A percentile compares a stretch with the other conserved stretches of the same genome.
These are phyloP conservation scores for Chaetomium fimeti DNA, from an alignment of 495 filamentous ascomycete species.

Conservation along the genomic window DNA sequence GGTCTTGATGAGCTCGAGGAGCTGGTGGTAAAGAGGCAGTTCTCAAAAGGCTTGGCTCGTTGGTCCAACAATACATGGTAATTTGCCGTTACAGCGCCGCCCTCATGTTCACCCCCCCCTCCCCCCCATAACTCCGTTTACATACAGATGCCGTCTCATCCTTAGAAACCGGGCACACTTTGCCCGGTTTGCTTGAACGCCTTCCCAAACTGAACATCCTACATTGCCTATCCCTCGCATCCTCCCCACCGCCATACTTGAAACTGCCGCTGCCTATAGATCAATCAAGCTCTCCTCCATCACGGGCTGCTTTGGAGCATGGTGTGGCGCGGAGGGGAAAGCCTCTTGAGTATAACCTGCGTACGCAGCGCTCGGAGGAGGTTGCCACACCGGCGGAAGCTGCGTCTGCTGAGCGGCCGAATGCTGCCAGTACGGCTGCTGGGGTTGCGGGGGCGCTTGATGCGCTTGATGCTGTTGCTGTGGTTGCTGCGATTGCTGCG, in stretches of 20 bases:
- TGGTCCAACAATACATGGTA: not conserved
- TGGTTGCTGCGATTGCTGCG: too few relatives aligned
- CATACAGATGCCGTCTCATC: not conserved
- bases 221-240: not conserved
- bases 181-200: not conserved
- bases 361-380: constrained; percentile 43
- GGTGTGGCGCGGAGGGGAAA: constrained; percentile 63
- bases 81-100: not conserved
- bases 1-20: not conserved
- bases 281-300: constrained; percentile 94
- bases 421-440: constrained; percentile 46
- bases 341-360: constrained; percentile 61
- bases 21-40: too few relatives aligned
- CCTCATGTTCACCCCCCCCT: not conserved
- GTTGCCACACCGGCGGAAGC: constrained; percentile 48
- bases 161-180: not conserved
- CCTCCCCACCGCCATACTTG: not conserved
- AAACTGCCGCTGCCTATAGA: constrained; percentile 44
- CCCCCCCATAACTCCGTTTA: not conserved
- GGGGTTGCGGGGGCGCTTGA: constrained; percentile 30
- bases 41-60: too few relatives aligned
- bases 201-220: constrained; percentile 2
- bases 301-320: constrained; percentile 60
- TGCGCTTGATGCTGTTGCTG: too few relatives aligned
- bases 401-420: constrained; percentile 38